Conservation (phyloP, 805 yeast species). For the Saccharomyces paradoxus region DNA sequence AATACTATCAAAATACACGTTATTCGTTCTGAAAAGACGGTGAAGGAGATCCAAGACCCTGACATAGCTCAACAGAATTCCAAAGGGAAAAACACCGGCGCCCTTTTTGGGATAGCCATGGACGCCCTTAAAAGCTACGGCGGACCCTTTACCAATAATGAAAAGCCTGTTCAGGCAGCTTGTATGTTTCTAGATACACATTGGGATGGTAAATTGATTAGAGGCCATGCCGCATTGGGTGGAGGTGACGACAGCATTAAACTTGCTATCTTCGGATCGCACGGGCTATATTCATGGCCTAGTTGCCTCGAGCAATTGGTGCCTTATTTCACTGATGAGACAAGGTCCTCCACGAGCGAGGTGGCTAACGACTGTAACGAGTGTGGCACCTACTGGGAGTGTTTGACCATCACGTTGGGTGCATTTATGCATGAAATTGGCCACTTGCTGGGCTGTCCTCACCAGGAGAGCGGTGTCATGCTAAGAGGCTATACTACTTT, state of each 20-base stretch:
- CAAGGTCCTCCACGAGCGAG: constrained; percentile 49
- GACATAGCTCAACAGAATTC: constrained; percentile 82
- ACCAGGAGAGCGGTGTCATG: constrained; percentile 87
- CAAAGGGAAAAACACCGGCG: constrained; percentile 65
- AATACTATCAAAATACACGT: constrained; percentile 73
- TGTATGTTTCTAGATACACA: constrained; percentile 78
- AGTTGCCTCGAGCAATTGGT: constrained; percentile 61
- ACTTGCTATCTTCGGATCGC: constrained; percentile 89
- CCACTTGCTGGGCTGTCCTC: constrained; percentile 85
- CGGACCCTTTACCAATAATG: constrained; percentile 40
- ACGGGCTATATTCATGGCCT: constrained; percentile 92
- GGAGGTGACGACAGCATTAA: constrained; percentile 68
- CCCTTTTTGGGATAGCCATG: constrained; percentile 66
- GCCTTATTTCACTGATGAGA: constrained; percentile 64
- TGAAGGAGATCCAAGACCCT: constrained; percentile 65
- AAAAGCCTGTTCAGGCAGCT: constrained; percentile 67
- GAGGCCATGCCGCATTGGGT: constrained; percentile 91
- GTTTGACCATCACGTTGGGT: constrained; percentile 76
- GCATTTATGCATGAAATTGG: constrained; percentile 96
- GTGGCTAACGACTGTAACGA: constrained; percentile 89
- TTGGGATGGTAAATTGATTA: constrained; percentile 59
- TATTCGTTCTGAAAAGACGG: constrained; percentile 55
- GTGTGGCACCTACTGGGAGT: constrained; percentile 87
- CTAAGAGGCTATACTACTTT: constrained; percentile 72
- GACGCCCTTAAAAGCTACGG: constrained; percentile 58